Percentiles rank a stretch among this genome's conserved stretches.
phyloP scores from a whole-genome alignment of 768 basidiomycete species.

The Psilocybe cubensis region DNA sequence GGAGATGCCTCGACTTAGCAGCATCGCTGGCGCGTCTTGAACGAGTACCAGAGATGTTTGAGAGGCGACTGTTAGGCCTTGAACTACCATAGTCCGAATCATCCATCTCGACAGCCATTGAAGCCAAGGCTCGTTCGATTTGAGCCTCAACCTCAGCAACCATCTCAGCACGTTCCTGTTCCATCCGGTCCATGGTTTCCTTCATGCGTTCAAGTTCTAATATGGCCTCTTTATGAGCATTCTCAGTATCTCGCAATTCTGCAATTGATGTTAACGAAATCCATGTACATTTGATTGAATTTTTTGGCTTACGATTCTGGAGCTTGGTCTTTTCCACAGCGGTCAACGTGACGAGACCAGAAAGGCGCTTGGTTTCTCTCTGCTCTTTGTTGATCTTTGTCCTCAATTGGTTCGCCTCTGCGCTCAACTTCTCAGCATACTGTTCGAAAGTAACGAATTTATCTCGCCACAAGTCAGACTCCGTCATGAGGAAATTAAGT shows the following conservation, averaged over 20 bases:
- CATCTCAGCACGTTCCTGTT: conserved; percentile 85
- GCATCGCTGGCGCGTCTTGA: conserved; percentile 69
- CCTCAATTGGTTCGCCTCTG: conserved; percentile 83
- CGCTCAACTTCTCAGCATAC: conserved; percentile 89
- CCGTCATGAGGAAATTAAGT: conserved; percentile 91
- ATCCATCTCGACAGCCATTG: conserved; percentile 81
- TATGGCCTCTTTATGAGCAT: conserved; percentile 78
- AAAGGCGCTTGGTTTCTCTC: conserved; percentile 83
- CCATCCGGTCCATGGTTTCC: conserved; percentile 85
- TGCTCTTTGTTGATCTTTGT: conserved; percentile 91
- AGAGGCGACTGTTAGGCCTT: conserved; percentile 68
- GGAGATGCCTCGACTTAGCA: conserved; percentile 52
- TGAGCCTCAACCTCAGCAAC: conserved; percentile 93
- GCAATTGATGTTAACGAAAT: conserved; percentile 15
- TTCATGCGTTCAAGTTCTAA: conserved; percentile 85
- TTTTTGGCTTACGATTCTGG: conserved; percentile 65
- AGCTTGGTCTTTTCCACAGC: conserved; percentile 79
- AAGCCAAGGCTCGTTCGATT: conserved; percentile 83
- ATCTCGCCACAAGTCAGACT: conserved; percentile 88
- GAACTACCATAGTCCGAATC: conserved; percentile 79
- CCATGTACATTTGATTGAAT: not conserved
- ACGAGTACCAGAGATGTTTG: conserved; percentile 56
- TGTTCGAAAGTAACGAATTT: conserved; percentile 95
- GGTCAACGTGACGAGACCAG: conserved; percentile 76
- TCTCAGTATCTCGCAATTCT: conserved; percentile 86